These are phyloP conservation scores for Botryosphaeria dothidea DNA, from an alignment of 2,329 filamentous ascomycete genomes.

Conservation along the genomic window DNA sequence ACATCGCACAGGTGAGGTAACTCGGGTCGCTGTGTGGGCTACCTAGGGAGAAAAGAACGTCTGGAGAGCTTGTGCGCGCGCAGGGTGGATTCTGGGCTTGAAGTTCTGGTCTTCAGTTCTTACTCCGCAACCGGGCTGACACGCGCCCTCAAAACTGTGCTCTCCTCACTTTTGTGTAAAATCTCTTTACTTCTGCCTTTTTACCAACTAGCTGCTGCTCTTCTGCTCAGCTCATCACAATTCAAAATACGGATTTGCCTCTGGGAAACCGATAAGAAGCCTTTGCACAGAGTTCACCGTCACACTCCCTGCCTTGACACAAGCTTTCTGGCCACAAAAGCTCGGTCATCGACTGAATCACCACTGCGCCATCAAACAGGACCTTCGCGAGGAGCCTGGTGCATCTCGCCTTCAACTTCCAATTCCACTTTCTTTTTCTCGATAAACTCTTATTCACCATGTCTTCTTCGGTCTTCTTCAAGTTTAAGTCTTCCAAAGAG, in stretches of 20 bases:
- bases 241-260: constrained; percentile 21
- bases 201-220: constrained; percentile 18
- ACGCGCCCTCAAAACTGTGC: constrained; percentile 11
- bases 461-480: constrained; percentile 98
- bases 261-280: constrained; percentile 19
- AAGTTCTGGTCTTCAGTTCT: constrained; percentile 21
- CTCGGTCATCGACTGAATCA: constrained; percentile 14
- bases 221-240: constrained; percentile 18
- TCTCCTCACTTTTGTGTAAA: constrained; percentile 20
- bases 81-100: constrained; percentile 17
- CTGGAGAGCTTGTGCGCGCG: constrained; percentile 17
- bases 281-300: constrained; percentile 21
- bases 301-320: constrained; percentile 16
- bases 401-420: not conserved
- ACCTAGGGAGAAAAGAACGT: constrained; percentile 14
- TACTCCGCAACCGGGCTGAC: constrained; percentile 19
- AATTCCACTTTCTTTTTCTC: not conserved
- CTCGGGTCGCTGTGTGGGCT: constrained; percentile 12
- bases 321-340: not conserved
- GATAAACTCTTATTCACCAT: constrained; percentile 49
- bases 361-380: constrained; percentile 10
- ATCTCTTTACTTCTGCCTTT: constrained; percentile 19
- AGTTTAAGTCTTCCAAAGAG: constrained; percentile 99
- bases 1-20: constrained; percentile 19
- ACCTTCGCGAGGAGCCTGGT: not conserved